Evolutionary conservation across 1,139 yeast species (phyloP).

Genomic region (Insectozyma bohioensis): DNA sequence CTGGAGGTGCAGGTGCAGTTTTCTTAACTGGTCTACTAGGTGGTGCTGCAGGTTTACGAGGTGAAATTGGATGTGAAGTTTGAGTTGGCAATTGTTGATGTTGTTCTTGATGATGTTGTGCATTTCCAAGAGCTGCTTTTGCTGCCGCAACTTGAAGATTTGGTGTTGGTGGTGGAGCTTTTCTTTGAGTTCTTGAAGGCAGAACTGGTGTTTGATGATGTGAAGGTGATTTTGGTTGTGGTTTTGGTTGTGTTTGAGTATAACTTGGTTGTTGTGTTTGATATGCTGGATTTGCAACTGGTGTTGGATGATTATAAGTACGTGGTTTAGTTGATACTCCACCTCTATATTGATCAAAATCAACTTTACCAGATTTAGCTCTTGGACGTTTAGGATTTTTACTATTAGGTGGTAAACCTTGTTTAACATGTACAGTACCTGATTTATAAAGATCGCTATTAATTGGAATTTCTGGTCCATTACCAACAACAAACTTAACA

Average conservation of each 20-base stretch:
- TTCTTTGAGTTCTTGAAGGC: slow-evolving; percentile 13
- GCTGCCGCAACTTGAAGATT: slow-evolving; percentile 17
- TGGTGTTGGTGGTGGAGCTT: slow-evolving; percentile 18
- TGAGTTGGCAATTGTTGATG: slow-evolving; percentile 10
- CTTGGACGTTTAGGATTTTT: slow-evolving; percentile 72
- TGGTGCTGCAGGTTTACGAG: slow-evolving; percentile 36
- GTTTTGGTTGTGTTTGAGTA: slow-evolving; percentile 16
- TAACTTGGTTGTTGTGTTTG: slow-evolving; percentile 14
- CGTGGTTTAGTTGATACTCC: slow-evolving; percentile 17
- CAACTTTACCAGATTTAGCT: slow-evolving; percentile 38
- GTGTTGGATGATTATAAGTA: slow-evolving; percentile 9
- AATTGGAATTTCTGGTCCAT: slow-evolving; percentile 52
- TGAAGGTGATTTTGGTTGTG: slow-evolving; percentile 17
- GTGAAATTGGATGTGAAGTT: slow-evolving; percentile 14
- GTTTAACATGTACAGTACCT: slow-evolving; percentile 77
- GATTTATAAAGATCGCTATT: slow-evolving; percentile 81
- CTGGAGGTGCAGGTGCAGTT: slow-evolving; percentile 14
- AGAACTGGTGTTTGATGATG: slow-evolving; percentile 17
- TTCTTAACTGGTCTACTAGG: slow-evolving; percentile 38
- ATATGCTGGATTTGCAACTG: slow-evolving; percentile 10
- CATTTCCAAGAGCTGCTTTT: slow-evolving; percentile 17
- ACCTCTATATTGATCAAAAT: slow-evolving; percentile 38
- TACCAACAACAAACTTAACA: slow-evolving; percentile 66
- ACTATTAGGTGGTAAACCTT: slow-evolving; percentile 76
- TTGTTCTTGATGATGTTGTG: slow-evolving; percentile 8